Evolutionary conservation across 176 grass and related monocot genomes (phyloP), one percentile per base, ranked within the genome.

Genomic region (Luzula sylvatica): DNA sequence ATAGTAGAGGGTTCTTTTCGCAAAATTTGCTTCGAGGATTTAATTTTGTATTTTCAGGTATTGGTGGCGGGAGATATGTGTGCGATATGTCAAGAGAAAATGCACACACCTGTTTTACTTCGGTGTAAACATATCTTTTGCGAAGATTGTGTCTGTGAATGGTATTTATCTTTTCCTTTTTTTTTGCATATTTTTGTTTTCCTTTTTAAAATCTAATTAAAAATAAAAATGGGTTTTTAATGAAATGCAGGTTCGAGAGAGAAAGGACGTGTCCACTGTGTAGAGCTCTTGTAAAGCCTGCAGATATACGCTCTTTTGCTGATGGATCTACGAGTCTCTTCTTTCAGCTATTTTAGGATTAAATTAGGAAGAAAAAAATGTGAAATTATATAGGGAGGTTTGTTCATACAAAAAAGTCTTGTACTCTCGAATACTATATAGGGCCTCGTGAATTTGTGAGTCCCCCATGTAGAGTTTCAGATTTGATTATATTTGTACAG

Each of bases 121-220:
- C 69, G 88, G 41, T 95, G 88, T 81, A 87, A 95, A 75, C 88
- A 95, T 60, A 95, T 95, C 42, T 95, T 95, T 52, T 95, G 88
- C 47, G 88, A 87, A 60, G 88, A 95, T 24, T 87, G 88, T 53
- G 88, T 87, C 38, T 87, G 75, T 26, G 88, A 95, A 78, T 95
- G 88, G 88, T 95, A 94, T 75, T 8, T 41, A 22, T 20, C 27
- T 68, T 15, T 45, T 0, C 12, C 16, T 49, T n/a, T 44, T 43
- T 56, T 28, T 51, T 53, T 38, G 19, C 26, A 57, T 67, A 23
- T 53, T 61, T 40, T 20, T 61, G 38, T 53, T n/a, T 42, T 15
- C 9, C 24, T 28, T 20, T 27, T 48, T 32, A 20, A 20, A 41
- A 9, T 19, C 24, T 18, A 23, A 62, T 23, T 25, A 17, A 46